These are phyloP conservation scores for Phaffomyces thermotolerans DNA, from an alignment of 805 yeast genomes.

Conservation along the genomic window DNA sequence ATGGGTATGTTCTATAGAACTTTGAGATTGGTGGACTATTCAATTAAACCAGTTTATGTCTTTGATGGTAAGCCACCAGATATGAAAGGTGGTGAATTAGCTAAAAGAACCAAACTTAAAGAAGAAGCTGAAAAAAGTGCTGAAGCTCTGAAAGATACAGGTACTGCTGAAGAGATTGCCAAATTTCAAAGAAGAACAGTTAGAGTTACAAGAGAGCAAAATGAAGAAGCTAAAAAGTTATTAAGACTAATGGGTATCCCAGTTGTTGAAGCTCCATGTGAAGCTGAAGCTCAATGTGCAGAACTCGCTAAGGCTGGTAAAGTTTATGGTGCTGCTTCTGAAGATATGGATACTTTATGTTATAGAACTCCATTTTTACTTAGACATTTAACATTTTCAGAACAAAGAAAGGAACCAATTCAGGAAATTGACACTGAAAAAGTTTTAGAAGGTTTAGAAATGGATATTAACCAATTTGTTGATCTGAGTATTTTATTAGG, in stretches of 20 bases:
- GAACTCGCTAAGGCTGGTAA: constrained; percentile 82
- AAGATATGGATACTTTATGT: constrained; percentile 97
- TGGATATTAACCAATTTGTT: constrained; percentile 67
- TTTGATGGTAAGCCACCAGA: constrained; percentile 98
- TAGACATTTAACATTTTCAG: constrained; percentile 89
- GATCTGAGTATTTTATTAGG: constrained; percentile 92
- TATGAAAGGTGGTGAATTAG: constrained; percentile 86
- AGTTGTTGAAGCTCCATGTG: constrained; percentile 88
- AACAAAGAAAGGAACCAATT: constrained; percentile 87
- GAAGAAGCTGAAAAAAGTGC: constrained; percentile 77
- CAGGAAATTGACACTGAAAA: constrained; percentile 66
- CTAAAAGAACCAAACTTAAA: constrained; percentile 71
- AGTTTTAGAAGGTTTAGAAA: constrained; percentile 71
- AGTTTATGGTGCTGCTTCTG: constrained; percentile 95
- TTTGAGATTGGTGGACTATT: constrained; percentile 78
- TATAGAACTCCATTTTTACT: constrained; percentile 78
- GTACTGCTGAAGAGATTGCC: constrained; percentile 69
- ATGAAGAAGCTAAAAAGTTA: constrained; percentile 84
- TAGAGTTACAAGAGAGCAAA: constrained; percentile 81
- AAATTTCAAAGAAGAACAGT: constrained; percentile 83
- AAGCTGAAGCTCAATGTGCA: constrained; percentile 99
- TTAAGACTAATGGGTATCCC: constrained; percentile 93
- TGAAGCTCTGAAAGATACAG: constrained; percentile 70
- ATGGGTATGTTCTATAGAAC: constrained; percentile 97
- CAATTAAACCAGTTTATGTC: constrained; percentile 94